Conservation (phyloP, 257 asterid species). For the Anisodus acutangulus region DNA sequence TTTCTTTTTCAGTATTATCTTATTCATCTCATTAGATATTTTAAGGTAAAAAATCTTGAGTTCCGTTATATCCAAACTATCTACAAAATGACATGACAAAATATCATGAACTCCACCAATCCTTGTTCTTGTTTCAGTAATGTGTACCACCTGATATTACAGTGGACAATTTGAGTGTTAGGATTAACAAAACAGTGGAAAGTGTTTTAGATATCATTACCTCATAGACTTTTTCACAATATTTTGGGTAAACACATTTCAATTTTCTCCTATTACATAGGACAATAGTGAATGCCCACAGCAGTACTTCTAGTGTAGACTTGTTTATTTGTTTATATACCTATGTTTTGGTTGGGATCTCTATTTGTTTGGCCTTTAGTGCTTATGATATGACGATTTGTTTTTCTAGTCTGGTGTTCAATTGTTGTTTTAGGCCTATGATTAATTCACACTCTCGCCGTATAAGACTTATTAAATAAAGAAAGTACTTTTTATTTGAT, state of each 20-base stretch:
- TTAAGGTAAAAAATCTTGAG: background rate
- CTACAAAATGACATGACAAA: background rate
- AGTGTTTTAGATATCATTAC: background rate
- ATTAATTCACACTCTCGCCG: too few relatives aligned
- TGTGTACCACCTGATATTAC: background rate
- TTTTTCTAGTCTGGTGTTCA: too few relatives aligned
- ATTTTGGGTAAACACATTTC: background rate
- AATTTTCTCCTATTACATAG: constrained; percentile 6
- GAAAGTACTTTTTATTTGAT: too few relatives aligned
- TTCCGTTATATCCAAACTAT: background rate
- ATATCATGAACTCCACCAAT: background rate
- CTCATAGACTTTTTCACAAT: background rate
- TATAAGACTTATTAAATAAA: too few relatives aligned
- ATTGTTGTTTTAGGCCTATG: too few relatives aligned
- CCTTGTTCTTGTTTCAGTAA: background rate
- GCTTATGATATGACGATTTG: background rate
- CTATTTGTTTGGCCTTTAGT: background rate
- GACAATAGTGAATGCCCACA: background rate
- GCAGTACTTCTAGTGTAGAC: background rate
- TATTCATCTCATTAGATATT: background rate
- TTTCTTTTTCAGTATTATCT: background rate
- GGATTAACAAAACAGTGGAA: background rate
- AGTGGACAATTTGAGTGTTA: background rate
- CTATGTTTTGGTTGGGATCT: background rate
- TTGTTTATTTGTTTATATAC: background rate